phyloP scores from a whole-genome alignment of 495 filamentous ascomycete genomes.

The Mytilinidion resinicola region DNA sequence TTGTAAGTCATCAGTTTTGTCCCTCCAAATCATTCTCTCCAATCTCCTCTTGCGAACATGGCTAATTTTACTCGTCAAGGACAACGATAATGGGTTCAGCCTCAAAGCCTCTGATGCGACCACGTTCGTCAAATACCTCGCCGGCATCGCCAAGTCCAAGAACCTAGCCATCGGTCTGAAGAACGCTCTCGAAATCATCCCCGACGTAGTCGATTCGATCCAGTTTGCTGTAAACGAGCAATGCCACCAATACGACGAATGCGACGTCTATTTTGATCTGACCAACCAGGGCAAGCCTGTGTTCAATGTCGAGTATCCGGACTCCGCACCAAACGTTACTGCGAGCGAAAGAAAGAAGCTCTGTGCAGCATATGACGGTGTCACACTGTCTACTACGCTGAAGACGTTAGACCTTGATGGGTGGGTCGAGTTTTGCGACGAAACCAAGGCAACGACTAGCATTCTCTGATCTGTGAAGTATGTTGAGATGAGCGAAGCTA shows the following conservation, averaged over 20 bases:
- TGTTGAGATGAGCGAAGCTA: neutral
- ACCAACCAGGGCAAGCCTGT: constrained; percentile 55
- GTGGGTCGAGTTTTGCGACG: constrained; percentile 42
- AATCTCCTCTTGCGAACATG: too few species aligned
- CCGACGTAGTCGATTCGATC: constrained; percentile 48
- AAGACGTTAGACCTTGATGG: constrained; percentile 53
- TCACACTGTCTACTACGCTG: constrained; percentile 52
- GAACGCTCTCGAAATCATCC: constrained; percentile 55
- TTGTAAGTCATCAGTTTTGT: constrained; percentile 32
- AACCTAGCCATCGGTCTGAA: constrained; percentile 56
- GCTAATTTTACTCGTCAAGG: neutral
- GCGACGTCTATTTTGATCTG: constrained; percentile 50
- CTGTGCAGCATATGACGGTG: constrained; percentile 36
- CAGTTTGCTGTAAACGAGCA: constrained; percentile 69
- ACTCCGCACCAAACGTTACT: constrained; percentile 35
- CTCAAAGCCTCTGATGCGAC: constrained; percentile 49
- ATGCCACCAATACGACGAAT: constrained; percentile 53
- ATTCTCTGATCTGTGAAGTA: too few species aligned
- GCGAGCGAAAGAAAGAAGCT: constrained; percentile 39
- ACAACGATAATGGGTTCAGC: constrained; percentile 46
- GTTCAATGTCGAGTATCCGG: constrained; percentile 63
- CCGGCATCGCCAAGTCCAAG: constrained; percentile 43
- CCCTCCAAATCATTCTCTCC: neutral
- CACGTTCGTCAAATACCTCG: constrained; percentile 56
- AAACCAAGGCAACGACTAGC: constrained; percentile 1